These are phyloP conservation scores for Cudoniella acicularis DNA, from an alignment of 495 filamentous ascomycete species.

Conservation along the genomic window DNA sequence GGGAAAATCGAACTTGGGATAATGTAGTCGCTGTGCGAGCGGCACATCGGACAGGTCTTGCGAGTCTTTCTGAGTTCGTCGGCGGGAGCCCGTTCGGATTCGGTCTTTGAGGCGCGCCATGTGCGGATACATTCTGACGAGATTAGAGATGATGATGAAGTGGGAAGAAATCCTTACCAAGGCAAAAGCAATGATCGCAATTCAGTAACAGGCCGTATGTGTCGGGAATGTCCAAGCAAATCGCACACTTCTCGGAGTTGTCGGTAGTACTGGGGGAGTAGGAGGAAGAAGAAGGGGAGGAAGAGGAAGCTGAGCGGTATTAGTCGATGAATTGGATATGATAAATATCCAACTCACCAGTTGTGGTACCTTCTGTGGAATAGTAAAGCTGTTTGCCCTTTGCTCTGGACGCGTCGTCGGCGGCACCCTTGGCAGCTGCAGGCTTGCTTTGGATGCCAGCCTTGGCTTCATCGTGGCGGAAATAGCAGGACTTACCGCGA, in stretches of 20 bases:
- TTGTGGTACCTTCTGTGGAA: no score
- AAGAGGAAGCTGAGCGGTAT: not conserved
- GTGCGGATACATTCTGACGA: conserved; percentile 6
- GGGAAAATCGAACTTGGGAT: conserved; percentile 21
- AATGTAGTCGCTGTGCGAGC: conserved; percentile 29
- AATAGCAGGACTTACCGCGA: conserved; percentile 3
- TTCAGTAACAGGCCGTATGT: conserved; percentile 29
- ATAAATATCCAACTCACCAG: no score
- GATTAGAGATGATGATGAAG: not conserved
- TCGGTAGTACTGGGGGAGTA: not conserved
- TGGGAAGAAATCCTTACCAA: conserved; percentile 27
- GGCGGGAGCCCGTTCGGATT: conserved; percentile 8
- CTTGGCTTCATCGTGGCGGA: conserved; percentile 4
- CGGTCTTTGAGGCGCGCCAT: not conserved
- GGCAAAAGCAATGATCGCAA: conserved; percentile 31
- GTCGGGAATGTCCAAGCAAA: conserved; percentile 28
- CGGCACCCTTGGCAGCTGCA: no score
- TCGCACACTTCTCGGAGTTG: conserved; percentile 20
- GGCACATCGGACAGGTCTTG: conserved; percentile 31
- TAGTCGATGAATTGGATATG: not conserved
- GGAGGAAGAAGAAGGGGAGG: no score
- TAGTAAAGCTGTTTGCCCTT: no score
- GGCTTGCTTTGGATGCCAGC: not conserved
- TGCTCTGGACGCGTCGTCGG: no score
- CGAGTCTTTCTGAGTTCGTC: conserved; percentile 25